Conservation (phyloP, 2,329 filamentous ascomycete genomes). For the Stachybotrys elegans region DNA sequence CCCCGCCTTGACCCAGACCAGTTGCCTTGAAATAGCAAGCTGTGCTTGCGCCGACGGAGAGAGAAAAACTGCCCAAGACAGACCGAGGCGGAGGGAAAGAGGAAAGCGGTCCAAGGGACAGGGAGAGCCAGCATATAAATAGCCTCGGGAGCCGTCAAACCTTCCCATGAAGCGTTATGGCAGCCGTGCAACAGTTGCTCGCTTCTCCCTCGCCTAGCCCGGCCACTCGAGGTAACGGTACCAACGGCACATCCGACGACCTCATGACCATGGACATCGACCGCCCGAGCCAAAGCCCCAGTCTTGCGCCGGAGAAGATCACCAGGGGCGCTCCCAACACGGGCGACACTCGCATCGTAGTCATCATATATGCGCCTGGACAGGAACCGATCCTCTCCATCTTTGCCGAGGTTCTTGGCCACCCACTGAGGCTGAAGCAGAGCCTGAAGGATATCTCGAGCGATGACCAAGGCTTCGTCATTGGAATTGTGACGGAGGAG, state of each 20-base stretch:
- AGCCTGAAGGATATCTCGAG: constrained; percentile 48
- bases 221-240: constrained; percentile 13
- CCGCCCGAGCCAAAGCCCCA: constrained; percentile 26
- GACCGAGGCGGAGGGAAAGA: too few species aligned
- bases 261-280: constrained; percentile 27
- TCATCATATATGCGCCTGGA: constrained; percentile 64
- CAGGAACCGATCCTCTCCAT: constrained; percentile 71
- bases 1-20: too few species aligned
- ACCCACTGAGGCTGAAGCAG: constrained; percentile 57
- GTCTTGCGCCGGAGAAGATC: constrained; percentile 29
- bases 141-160: too few species aligned
- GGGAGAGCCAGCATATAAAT: too few species aligned
- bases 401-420: constrained; percentile 75
- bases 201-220: constrained; percentile 26
- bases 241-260: constrained; percentile 15
- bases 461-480: constrained; percentile 58
- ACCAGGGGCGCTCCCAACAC: constrained; percentile 41
- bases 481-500: constrained; percentile 57
- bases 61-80: too few species aligned
- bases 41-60: too few species aligned
- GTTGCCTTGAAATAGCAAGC: too few species aligned
- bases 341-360: constrained; percentile 55
- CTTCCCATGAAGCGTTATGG: too few species aligned
- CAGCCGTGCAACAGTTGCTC: constrained; percentile 32
- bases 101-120: too few species aligned